A percentile compares a stretch with the other conserved stretches of the same genome.
Evolutionary conservation across 2,329 filamentous ascomycete genomes (phyloP).

Genomic region (Botrytis byssoidea): DNA sequence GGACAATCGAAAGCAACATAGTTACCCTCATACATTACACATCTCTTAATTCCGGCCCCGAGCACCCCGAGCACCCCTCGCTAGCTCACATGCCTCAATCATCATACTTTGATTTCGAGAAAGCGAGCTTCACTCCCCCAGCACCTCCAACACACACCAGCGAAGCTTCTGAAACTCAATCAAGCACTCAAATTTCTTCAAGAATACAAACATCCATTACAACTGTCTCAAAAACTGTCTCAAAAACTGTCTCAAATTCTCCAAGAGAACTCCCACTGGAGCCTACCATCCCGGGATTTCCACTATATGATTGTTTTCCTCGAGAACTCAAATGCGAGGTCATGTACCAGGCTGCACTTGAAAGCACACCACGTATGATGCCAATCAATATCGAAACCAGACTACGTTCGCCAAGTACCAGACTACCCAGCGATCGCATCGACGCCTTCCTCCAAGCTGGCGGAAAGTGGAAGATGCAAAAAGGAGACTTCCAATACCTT

Average conservation of each 20-base stretch:
- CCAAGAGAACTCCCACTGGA: neutral
- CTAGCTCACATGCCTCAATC: neutral
- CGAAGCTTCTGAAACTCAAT: neutral
- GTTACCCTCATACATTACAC: neutral
- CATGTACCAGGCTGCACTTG: neutral
- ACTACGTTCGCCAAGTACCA: neutral
- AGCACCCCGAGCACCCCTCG: neutral
- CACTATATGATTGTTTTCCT: neutral
- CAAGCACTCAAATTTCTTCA: neutral
- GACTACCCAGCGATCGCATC: neutral
- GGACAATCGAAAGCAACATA: neutral
- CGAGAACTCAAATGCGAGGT: neutral
- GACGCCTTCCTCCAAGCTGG: neutral
- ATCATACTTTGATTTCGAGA: neutral
- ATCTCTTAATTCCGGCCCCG: neutral
- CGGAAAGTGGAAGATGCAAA: neutral
- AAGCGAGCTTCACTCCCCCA: neutral
- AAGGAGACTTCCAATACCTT: neutral
- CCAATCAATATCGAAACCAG: neutral
- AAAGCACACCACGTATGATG: neutral
- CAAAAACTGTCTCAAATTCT: neutral
- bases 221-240: neutral
- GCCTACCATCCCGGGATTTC: neutral
- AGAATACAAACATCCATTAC: neutral
- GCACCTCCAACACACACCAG: neutral